Percentiles rank a stretch among this genome's conserved stretches.
Conservation (phyloP, 2,329 filamentous ascomycete genomes). For the Exutisphaerella laricina region DNA sequence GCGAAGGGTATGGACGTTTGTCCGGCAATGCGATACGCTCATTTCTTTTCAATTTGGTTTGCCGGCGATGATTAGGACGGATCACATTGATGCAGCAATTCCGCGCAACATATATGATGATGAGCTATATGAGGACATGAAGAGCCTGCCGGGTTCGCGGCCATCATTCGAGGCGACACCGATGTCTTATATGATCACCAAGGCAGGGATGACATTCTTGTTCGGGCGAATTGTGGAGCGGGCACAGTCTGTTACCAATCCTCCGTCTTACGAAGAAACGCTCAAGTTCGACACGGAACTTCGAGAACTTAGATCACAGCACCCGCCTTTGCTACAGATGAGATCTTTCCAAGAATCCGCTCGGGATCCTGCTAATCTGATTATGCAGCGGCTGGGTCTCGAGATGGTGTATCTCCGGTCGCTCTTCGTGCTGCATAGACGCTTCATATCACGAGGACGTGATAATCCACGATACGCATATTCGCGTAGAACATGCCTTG, state of each 20-base stretch:
- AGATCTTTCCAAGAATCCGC: slow-evolving; percentile 67
- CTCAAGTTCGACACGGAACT: slow-evolving; percentile 56
- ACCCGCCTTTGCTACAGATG: slow-evolving; percentile 75
- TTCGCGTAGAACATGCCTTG: slow-evolving; percentile 76
- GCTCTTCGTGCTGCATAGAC: slow-evolving; percentile 80
- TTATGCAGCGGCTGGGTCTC: slow-evolving; percentile 78
- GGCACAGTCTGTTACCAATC: slow-evolving; percentile 57
- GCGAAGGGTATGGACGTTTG: slow-evolving; percentile 59
- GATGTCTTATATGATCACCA: slow-evolving; percentile 72
- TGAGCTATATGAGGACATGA: slow-evolving; percentile 66
- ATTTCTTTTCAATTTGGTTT: slow-evolving; percentile 67
- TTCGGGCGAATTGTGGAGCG: slow-evolving; percentile 66
- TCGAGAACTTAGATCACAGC: slow-evolving; percentile 54
- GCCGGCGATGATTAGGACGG: slow-evolving; percentile 62
- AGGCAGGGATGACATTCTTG: slow-evolving; percentile 61
- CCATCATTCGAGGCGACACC: slow-evolving; percentile 67
- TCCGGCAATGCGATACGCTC: slow-evolving; percentile 67
- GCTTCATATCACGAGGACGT: slow-evolving; percentile 72
- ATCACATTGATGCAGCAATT: slow-evolving; percentile 68
- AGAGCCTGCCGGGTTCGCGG: slow-evolving; percentile 60
- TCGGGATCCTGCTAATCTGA: slow-evolving; percentile 60
- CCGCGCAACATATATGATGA: slow-evolving; percentile 78
- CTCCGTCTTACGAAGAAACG: slow-evolving; percentile 54
- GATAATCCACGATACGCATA: slow-evolving; percentile 77
- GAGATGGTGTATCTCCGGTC: slow-evolving; percentile 85